A percentile compares a stretch with the other conserved stretches of the same genome.
phyloP scores from a whole-genome alignment of 2,329 filamentous ascomycete species.

The Niveomyces coronatus region DNA sequence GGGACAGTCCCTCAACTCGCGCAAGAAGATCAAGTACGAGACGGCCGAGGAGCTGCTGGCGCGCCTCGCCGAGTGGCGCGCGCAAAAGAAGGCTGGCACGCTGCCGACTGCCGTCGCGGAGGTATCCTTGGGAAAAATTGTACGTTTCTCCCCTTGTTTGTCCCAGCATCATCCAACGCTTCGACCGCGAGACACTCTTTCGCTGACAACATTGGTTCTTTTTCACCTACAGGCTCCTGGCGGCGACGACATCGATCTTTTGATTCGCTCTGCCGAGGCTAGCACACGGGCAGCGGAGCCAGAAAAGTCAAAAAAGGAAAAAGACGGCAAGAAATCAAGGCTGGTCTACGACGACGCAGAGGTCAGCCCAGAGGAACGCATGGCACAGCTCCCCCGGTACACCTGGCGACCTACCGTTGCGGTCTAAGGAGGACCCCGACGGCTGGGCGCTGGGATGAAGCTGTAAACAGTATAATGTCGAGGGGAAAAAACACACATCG shows the following conservation, averaged over 20 bases:
- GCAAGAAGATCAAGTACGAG: conserved; percentile 65
- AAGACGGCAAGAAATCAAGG: conserved; percentile 55
- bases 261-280: conserved; percentile 55
- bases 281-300: conserved; percentile 36
- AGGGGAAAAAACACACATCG: too few species aligned
- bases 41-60: conserved; percentile 67
- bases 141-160: background rate
- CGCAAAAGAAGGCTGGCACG: conserved; percentile 49
- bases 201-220: background rate
- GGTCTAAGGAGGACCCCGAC: conserved; percentile 6
- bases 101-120: conserved; percentile 31
- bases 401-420: conserved; percentile 36
- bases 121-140: background rate
- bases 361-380: conserved; percentile 78
- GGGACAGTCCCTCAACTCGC: conserved; percentile 51
- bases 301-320: conserved; percentile 54
- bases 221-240: background rate
- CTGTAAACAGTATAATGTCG: background rate
- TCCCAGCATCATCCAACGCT: background rate
- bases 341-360: conserved; percentile 78
- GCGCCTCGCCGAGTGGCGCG: conserved; percentile 67
- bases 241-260: conserved; percentile 53
- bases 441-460: background rate
- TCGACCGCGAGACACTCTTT: too few species aligned
- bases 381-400: conserved; percentile 70